phyloP scores from a whole-genome alignment of 2,329 filamentous ascomycete genomes.

The Beauveria scarabaeidicola region DNA sequence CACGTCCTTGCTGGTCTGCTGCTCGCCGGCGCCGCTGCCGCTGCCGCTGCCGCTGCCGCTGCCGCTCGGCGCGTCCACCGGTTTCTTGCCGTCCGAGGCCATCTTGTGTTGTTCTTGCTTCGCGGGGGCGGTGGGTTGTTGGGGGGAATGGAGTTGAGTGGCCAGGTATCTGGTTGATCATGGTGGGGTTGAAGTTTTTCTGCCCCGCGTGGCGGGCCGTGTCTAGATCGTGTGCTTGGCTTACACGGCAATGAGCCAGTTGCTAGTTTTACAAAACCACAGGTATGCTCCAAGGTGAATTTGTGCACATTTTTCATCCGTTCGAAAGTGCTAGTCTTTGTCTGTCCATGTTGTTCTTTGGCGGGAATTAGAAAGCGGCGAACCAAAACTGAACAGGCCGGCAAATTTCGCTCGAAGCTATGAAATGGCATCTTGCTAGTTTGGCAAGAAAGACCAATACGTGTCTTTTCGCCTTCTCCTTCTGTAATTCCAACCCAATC shows the following conservation, averaged over 20 bases:
- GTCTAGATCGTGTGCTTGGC: neutral
- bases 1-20: conserved; percentile 27
- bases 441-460: neutral
- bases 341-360: no score
- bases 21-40: conserved; percentile 21
- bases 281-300: no score
- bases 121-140: neutral
- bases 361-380: no score
- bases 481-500: neutral
- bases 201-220: neutral
- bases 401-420: neutral
- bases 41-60: conserved; percentile 22
- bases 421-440: neutral
- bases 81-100: conserved; percentile 27
- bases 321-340: no score
- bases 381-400: neutral
- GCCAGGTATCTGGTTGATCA: conserved; percentile 4
- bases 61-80: conserved; percentile 27
- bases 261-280: no score
- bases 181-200: conserved; percentile 11
- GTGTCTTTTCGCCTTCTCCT: neutral
- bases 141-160: neutral
- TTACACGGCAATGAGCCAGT: neutral
- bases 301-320: neutral
- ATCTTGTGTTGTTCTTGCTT: neutral